Evolutionary conservation across 1,284 basidiomycete genomes (phyloP), one percentile per base, ranked within the genome.

Genomic region (Pholiota adiposa): DNA sequence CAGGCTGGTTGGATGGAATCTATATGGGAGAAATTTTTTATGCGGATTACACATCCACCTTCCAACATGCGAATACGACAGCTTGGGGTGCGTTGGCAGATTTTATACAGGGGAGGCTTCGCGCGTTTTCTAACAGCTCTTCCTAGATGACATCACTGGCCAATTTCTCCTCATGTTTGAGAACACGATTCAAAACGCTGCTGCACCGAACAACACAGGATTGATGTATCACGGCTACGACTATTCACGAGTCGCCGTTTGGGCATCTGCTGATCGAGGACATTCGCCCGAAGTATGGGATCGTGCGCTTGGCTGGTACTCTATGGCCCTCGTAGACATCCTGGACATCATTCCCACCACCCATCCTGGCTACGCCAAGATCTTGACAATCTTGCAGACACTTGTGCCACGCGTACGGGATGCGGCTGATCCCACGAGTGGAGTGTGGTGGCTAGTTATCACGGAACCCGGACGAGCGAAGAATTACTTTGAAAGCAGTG

Each of bases 401-500:
- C 69, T 83, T 14, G 71, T 71, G 2, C 79, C 78, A 2, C 69
- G 67, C 16, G 63, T 82, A 4, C 68, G 72, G 16, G 72, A 73
- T 51, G 77, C 79, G 0, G 78, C 79, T 1, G 79, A 83, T 60
- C 68, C 70, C 12, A 53, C 60, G 7, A 72, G 71, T 7, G 79
- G 78, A n/a, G 79, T 73, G 12, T 83, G 81, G 80, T 83, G 81
- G 81, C 73, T 82, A 29, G 80, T 83, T 6, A 72, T 83, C 44
- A 78, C 78, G 6, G 75, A 81, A 64, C 79, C 81, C n/a, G 80
- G 79, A 12, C 67, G 79, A 12, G 68, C 67, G 44, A 72, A 73
- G 18, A 83, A 83, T 62, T 83, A 83, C 60, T 80, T 82, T 61
- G 81, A 83, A 72, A 81, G 79, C 68, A 80, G 78, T 58, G 80